Evolutionary conservation across 2,329 filamentous ascomycete species (phyloP).

Genomic region (Penicillium rolfsii): DNA sequence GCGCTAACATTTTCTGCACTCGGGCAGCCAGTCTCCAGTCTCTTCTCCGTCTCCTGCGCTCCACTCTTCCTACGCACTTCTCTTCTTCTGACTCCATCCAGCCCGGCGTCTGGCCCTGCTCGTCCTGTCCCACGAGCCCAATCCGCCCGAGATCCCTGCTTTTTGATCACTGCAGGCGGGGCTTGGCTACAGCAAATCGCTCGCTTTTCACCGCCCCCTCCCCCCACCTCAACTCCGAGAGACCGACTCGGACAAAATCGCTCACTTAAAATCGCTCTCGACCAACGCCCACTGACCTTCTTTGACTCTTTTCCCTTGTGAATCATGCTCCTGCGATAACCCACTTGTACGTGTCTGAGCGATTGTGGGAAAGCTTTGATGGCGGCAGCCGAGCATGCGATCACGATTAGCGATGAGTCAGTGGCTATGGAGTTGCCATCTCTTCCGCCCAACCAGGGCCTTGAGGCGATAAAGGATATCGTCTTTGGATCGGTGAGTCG

Average conservation of each 20-base stretch:
- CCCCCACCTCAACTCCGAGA: conserved; percentile 2
- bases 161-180: conserved; percentile 16
- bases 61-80: conserved; percentile 20
- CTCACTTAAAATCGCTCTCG: conserved; percentile 23
- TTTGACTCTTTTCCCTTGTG: conserved; percentile 4
- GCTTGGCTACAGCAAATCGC: conserved; percentile 16
- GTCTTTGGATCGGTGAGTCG: conserved; percentile 77
- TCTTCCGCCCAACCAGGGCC: conserved; percentile 52
- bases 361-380: conserved; percentile 33
- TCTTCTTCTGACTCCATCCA: conserved; percentile 9
- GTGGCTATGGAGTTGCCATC: conserved; percentile 48
- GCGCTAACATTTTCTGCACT: conserved; percentile 23
- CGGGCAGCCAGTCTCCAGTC: conserved; percentile 14
- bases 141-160: background rate
- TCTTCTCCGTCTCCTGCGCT: conserved; percentile 6
- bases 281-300: conserved; percentile 6
- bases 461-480: conserved; percentile 82
- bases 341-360: conserved; percentile 18
- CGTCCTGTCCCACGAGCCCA: background rate
- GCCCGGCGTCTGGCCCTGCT: conserved; percentile 3
- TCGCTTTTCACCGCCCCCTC: conserved; percentile 8
- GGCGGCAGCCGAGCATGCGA: conserved; percentile 44
- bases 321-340: conserved; percentile 30
- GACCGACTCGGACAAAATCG: conserved; percentile 23
- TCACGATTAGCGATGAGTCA: conserved; percentile 43